Base-by-base conservation (phyloP, 129 eudicot genomes). In the Tanacetum coccineum region DNA sequence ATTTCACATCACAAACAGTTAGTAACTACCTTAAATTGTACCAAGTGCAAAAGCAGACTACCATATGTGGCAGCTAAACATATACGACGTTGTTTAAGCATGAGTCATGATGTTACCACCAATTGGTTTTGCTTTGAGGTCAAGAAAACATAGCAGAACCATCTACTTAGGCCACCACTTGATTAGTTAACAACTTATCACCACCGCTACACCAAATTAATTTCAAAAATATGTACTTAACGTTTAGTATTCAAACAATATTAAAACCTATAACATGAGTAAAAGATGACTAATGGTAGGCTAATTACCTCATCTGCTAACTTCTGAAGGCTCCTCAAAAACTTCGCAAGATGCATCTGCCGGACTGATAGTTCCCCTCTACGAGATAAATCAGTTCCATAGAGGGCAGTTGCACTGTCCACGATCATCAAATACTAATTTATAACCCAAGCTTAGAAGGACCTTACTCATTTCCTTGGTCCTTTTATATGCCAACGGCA, bases 101-200 rank as follows among this genome's bases (percentile, higher is more conserved):
- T 88, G 96, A 47, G 98, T 95, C 98, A 92, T 92, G 20, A 88
- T 92, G 80, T 92, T 92, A 22, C 98, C 98, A 45, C 98, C 96
- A 44, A 92, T 92, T 18, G 98, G 98, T 67, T 92, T n/a, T 92
- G 64, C 82, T 76, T 78, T 88, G 98, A 60, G 98, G 98, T 48
- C 98, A 96, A 21, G 96, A 80, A 78, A 92, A 92, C 52, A 88
- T 45, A 12, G 98, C 96, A 25, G 98, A 85, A 70, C 96, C 98
- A 76, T 92, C 96, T 80, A 92, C 98, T 92, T 85, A 95, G 18
- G 97, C 95, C 61, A 90, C 97, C 25, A 90, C 97, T 85, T 90
- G 97, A 80, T 92, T 92, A 2, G 98, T 92, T 14, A n/a, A n/a
- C n/a, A n/a, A n/a, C n/a, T n/a, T n/a, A 92, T 92, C 67, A 92